Conservation (phyloP, 306 rosid genomes). For the Quercus glauca region DNA sequence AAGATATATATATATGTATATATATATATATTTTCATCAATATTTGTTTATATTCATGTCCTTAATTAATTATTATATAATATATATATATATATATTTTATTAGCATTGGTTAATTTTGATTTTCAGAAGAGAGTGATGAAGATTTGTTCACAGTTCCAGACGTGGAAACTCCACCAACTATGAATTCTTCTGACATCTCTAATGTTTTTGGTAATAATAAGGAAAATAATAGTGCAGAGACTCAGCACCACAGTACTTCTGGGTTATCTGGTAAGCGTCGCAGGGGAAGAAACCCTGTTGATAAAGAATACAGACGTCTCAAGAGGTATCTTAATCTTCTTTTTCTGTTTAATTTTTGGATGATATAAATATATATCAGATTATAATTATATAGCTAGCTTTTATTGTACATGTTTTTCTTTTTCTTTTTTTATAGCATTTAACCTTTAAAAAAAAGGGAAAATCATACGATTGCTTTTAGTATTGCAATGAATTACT, state of each 20-base stretch:
- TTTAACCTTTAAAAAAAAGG: no score
- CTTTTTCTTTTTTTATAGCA: no score
- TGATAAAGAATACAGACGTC: conserved; percentile 60
- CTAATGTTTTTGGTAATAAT: conserved; percentile 7
- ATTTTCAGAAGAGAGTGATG: conserved; percentile 56
- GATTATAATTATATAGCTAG: no score
- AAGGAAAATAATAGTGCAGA: conserved; percentile 20
- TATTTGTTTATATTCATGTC: not conserved
- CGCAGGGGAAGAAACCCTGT: conserved; percentile 54
- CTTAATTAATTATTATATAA: not conserved
- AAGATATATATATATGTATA: no score
- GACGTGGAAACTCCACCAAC: conserved; percentile 36
- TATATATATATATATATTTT: not conserved
- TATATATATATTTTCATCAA: not conserved
- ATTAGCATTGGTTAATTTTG: not conserved
- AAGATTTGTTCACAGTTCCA: conserved; percentile 61
- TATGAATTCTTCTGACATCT: conserved; percentile 5
- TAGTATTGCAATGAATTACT: no score
- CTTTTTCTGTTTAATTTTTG: not conserved
- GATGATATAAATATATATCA: not conserved
- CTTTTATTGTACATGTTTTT: no score
- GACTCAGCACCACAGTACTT: conserved; percentile 5
- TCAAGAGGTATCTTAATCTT: conserved; percentile 44
- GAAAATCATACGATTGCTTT: no score
- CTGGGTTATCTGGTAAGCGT: conserved; percentile 33